Conservation (phyloP, 2,329 filamentous ascomycete species). For the Trichoderma citrinoviride region DNA sequence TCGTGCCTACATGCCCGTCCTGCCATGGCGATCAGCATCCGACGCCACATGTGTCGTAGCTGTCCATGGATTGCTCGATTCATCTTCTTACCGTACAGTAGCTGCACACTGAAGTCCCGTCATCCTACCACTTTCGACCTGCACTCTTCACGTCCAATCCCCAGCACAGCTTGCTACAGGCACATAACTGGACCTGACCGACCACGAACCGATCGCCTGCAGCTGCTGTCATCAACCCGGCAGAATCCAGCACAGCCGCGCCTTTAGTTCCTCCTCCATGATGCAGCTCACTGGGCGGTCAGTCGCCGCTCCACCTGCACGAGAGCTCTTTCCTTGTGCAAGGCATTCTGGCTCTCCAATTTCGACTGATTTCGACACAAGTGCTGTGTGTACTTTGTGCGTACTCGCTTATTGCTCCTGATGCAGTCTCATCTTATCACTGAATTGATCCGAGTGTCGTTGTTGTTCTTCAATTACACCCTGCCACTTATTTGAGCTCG, state of each 20-base stretch:
- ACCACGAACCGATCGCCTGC: not conserved
- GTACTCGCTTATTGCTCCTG: conserved; percentile 13
- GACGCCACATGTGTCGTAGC: not conserved
- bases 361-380: not conserved
- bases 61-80: not conserved
- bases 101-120: no score
- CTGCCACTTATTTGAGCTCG: not conserved
- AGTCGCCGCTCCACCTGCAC: conserved; percentile 15
- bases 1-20: not conserved
- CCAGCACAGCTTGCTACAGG: no score
- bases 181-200: no score
- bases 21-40: no score
- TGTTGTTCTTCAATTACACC: not conserved
- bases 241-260: conserved; percentile 11
- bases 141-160: no score
- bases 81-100: not conserved
- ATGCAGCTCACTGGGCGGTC: conserved; percentile 20
- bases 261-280: not conserved
- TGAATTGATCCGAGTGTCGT: not conserved
- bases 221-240: conserved; percentile 1
- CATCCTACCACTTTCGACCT: no score
- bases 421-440: not conserved
- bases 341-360: not conserved
- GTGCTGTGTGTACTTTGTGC: conserved; percentile 3
- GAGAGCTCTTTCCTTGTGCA: not conserved